Evolutionary conservation across 2,329 filamentous ascomycete genomes (phyloP).

Genomic region (Fusarium sp.): DNA sequence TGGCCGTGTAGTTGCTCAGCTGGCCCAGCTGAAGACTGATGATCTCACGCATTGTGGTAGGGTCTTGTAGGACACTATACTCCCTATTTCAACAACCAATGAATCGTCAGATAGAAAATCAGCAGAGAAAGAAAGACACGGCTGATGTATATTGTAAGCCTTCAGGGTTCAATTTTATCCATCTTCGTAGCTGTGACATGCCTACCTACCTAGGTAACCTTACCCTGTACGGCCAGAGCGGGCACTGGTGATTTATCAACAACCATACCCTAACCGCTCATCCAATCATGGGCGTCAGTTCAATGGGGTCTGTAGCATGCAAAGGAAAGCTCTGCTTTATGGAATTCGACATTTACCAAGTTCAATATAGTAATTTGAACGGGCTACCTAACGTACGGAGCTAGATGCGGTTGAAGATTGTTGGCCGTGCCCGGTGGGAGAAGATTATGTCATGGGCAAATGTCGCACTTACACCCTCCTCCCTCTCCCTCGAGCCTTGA

Average conservation of each 20-base stretch:
- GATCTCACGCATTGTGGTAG: slow-evolving; percentile 82
- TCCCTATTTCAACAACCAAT: no score
- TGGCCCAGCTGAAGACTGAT: slow-evolving; percentile 93
- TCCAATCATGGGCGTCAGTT: slow-evolving; percentile 20
- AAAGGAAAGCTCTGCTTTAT: no score
- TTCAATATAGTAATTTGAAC: background rate
- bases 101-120: no score
- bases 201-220: background rate
- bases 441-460: slow-evolving; percentile 34
- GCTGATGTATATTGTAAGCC: no score
- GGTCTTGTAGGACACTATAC: no score
- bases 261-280: slow-evolving; percentile 26
- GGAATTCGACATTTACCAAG: background rate
- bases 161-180: no score
- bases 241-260: background rate
- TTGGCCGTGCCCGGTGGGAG: background rate
- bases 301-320: background rate
- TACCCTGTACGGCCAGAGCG: slow-evolving; percentile 24
- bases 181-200: background rate
- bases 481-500: background rate
- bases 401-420: background rate
- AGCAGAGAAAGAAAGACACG: no score
- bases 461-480: slow-evolving; percentile 15
- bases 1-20: slow-evolving; percentile 90
- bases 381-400: background rate